Percentiles rank a stretch among this genome's conserved stretches.
Evolutionary conservation across 2,329 filamentous ascomycete species (phyloP).

Genomic region (Trichoderma afroharzianum): DNA sequence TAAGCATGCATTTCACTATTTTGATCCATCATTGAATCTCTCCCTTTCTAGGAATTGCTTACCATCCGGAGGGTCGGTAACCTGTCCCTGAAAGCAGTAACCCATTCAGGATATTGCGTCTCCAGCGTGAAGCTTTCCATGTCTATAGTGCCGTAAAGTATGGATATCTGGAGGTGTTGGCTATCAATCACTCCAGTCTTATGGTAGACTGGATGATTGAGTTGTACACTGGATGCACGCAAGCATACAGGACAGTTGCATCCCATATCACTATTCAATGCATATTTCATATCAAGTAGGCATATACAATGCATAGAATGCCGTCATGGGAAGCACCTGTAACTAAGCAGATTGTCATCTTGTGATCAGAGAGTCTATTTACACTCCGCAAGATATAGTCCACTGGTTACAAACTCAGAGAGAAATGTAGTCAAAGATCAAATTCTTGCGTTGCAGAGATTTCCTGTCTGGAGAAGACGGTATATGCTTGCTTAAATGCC

Average conservation of each 20-base stretch:
- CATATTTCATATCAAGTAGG: neutral
- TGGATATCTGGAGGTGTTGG: neutral
- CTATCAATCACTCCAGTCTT: neutral
- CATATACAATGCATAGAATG: neutral
- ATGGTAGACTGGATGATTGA: neutral
- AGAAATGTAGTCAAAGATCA: neutral
- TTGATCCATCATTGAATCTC: neutral
- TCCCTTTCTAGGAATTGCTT: too few species aligned
- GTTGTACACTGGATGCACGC: neutral
- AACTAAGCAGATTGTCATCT: neutral
- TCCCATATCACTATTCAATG: neutral
- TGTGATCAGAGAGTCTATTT: neutral
- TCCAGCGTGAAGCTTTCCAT: neutral
- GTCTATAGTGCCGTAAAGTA: neutral
- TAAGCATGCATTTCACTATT: rapidly evolving
- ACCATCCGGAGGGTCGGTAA: neutral
- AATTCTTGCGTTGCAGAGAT: neutral
- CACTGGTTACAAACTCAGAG: neutral
- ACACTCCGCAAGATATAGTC: neutral
- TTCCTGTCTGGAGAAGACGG: neutral
- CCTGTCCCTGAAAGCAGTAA: neutral
- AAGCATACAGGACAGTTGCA: neutral
- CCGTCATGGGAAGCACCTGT: too few species aligned
- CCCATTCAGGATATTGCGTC: neutral
- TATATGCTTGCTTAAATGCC: neutral